Base-by-base conservation (phyloP, 2,329 filamentous ascomycete species). In the Allantophomopsis lycopodina region DNA sequence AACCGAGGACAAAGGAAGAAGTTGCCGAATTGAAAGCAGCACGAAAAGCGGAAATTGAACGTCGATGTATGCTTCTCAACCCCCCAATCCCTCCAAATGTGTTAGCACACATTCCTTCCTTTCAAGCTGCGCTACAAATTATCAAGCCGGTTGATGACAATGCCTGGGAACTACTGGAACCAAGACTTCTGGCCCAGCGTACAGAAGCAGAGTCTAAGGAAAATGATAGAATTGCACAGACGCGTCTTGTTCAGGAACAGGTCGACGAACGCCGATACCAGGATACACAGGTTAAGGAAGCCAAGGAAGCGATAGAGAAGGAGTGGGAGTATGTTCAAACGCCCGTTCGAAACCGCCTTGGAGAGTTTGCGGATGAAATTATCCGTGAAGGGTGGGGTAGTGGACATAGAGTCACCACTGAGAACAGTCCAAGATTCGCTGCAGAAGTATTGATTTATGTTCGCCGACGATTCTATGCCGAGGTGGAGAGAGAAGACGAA, bases 291-390 rank as follows among this genome's bases (percentile, higher is more conserved):
- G 61, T 61, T 18, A 73, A 64, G 35, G 66, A 69, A 44, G 60
- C 60, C 15, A 69, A 75, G 50, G 75, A 81, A 46, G 65, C 71
- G 21, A 62, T 74, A 32, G 80, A 84, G 46, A 67, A 71, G 43
- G 72, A 80, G 48, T 87, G 81, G 75, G 79, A 87, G 50, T 73
- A 80, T 40, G 59, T 70, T 5, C 83, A 88, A 55, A 69, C 70
- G 18, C 76, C 80, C 1, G 60, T 86, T 18, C 74, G 80, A 36
- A 69, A 74, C 39, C 71, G 68, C 38, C 73, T 89, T 43, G 70
- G 71, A 45, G 60, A 64, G 34, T 79, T 78, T 57, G 82, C 83
- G 7, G 79, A 86, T 46, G 76, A 85, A 36, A 70, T 78, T 43
- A 82, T 87, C 47, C 64, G 65, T 18, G 65, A 75, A 42, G 64